Evolutionary conservation across 176 grass and related monocot species (phyloP), one percentile per base, ranked within the genome.

Genomic region (Oryza rufipogon): DNA sequence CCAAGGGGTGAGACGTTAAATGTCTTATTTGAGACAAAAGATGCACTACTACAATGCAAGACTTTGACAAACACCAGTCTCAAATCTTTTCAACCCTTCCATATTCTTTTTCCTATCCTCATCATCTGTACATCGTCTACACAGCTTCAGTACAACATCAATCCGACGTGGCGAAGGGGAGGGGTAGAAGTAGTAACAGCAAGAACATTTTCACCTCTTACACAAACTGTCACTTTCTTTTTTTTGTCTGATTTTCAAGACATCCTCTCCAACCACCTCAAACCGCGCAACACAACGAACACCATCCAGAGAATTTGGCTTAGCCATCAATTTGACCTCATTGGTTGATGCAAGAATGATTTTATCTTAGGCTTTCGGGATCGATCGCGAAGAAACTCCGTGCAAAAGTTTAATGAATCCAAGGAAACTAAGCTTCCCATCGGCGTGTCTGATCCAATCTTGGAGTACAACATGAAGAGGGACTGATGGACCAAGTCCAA

Each of bases 401-500:
- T 99, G 97, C 84, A 99, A 69, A 36, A 99, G 93, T 84, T 99
- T 99, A 72, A 99, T 91, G 88, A 99, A 99, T 49, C 97, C 97
- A 1, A 99, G 90, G 91, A 96, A 95, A 80, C 97, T 99, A 12
- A 99, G 88, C 73, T 99, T 99, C 71, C 97, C 97, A 14, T 99
- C 97, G 0, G 93, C 78, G 9, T 99, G 97, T 80, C 97, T 83
- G 71, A 99, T 92, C 97, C 97, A 99, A 51, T 99, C 97, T 75
- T 99, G 93, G 87, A 99, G 97, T 71, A 99, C 97, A 46, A 96
- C 91, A 12, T 99, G 97, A 54, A 99, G 87, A 32, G 97, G 97
- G 16, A 99, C 97, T 0, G 97, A 99, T 0, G 97, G 93, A 73
- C 97, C 89, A 77, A 99, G 93, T 15, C 97, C 97, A 36, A 99